Evolutionary conservation across 2,329 filamentous ascomycete genomes (phyloP), one percentile per base, ranked within the genome.

Genomic region (Colletotrichum coccodes): DNA sequence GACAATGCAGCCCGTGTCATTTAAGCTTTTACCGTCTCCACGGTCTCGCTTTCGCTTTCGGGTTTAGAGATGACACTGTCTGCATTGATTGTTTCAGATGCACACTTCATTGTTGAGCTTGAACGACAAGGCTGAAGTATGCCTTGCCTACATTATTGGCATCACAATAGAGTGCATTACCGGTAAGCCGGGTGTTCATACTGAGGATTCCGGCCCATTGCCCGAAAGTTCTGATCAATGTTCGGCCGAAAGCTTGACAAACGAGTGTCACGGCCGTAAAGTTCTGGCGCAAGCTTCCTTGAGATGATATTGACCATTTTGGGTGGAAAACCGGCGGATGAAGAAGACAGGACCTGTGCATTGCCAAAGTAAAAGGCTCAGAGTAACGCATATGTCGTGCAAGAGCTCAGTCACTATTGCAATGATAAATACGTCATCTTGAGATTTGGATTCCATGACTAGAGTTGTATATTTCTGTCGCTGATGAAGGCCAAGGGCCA

Each of bases 401-500:
- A 12, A 21, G 21, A 14, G 4, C 21, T 26, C 4, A 47, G 21
- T 26, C 4, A 11, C 3, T 6, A 47, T 4, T 6, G 11, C 14
- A 21, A 47, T 6, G 11, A 47, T 21, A 47, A 47, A 12, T 3
- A 7, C 14, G 12, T n/a, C 34, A 40, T 40, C 52, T 56, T 30
- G 23, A 2, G n/a, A 3, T 28, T 34, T 4, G 6, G 14, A 42
- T 28, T 14, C 12, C 23, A 42, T 4, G 2, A 44, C 53, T 64
- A 68, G n/a, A 68, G 46, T 12, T 64, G 64, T 52, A 68, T 64
- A 7, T 32, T 58, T 7, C 66, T n/a, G 49, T 66, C 68, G 26
- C 59, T 68, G 18, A 68, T 60, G 26, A 64, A 68, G 1, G 60
- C 53, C 9, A 70, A 26, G 8, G 68, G 68, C 68, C 68, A 68